phyloP scores from a whole-genome alignment of 306 rosid genomes.

The Rosa rugosa region DNA sequence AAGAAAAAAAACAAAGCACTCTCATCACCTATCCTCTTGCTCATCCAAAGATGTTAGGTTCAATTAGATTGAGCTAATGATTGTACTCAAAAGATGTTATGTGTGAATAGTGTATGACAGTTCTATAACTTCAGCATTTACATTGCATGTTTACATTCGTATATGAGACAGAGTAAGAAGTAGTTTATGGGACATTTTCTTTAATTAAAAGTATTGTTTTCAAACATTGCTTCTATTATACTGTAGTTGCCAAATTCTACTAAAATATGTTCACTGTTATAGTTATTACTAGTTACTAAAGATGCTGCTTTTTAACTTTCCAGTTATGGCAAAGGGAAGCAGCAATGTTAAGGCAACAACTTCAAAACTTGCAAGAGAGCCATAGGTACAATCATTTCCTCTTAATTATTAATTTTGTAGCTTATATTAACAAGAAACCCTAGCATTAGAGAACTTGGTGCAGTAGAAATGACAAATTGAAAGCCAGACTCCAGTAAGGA shows the following conservation, averaged over 20 bases:
- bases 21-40: neutral
- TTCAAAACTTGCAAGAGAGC: constrained; percentile 73
- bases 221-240: neutral
- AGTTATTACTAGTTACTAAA: constrained; percentile 19
- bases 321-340: constrained; percentile 95
- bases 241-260: neutral
- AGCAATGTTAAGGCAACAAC: constrained; percentile 75
- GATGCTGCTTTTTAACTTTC: constrained; percentile 22
- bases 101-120: neutral
- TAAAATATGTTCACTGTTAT: neutral
- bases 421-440: neutral
- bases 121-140: neutral
- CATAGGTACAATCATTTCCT: constrained; percentile 54
- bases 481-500: neutral
- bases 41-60: neutral
- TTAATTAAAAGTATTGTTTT: neutral
- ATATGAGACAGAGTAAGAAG: neutral
- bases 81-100: neutral
- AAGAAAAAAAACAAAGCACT: neutral
- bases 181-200: neutral
- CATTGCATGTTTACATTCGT: neutral
- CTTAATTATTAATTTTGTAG: neutral
- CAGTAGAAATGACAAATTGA: neutral
- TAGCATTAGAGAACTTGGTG: neutral
- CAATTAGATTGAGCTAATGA: neutral